A percentile compares a stretch with the other conserved stretches of the same genome.
Conservation (phyloP, 345 rosid genomes). For the Geranium brycei region DNA sequence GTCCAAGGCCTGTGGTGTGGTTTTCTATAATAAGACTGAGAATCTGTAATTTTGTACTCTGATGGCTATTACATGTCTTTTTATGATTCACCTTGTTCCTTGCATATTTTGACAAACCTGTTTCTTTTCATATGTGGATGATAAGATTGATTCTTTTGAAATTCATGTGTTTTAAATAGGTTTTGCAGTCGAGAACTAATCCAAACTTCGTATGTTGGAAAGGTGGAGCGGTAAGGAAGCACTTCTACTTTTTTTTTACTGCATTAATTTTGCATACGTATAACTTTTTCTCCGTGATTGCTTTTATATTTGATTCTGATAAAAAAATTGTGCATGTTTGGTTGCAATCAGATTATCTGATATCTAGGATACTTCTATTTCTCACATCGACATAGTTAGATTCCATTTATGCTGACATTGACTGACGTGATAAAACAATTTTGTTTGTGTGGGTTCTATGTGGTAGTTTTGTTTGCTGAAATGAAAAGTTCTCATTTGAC, state of each 20-base stretch:
- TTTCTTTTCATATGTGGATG: neutral
- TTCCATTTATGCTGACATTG: neutral
- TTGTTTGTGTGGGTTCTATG: neutral
- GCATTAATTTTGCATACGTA: neutral
- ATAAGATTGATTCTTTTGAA: conserved; percentile 15
- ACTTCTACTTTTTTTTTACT: neutral
- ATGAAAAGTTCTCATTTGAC: neutral
- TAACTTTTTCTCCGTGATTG: neutral
- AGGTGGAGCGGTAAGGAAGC: conserved; percentile 72
- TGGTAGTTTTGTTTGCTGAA: neutral
- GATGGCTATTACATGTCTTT: neutral
- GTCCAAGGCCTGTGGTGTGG: neutral
- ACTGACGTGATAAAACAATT: neutral
- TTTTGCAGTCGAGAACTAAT: conserved; percentile 64
- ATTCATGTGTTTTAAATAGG: conserved; percentile 23
- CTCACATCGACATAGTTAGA: neutral
- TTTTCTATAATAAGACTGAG: neutral
- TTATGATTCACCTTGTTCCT: neutral
- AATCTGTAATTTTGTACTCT: neutral
- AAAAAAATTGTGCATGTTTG: neutral
- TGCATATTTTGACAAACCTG: neutral
- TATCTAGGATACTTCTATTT: neutral
- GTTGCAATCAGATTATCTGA: too few species aligned
- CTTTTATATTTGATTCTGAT: neutral
- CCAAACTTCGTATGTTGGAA: conserved; percentile 63